Base-by-base conservation (phyloP, 805 yeast genomes). In the Wickerhamomyces rabaulensis region DNA sequence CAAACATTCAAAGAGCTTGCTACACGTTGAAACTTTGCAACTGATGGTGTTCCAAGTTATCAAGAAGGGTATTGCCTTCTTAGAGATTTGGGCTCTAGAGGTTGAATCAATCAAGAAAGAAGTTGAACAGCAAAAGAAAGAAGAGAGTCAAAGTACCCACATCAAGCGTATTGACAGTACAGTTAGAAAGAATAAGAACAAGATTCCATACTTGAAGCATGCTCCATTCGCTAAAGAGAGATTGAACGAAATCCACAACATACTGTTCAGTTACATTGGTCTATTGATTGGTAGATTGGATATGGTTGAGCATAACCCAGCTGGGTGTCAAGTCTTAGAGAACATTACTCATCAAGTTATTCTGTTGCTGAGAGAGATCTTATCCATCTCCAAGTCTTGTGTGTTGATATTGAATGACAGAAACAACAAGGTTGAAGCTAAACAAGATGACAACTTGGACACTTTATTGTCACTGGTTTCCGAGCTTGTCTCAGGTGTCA, bases 231-330 rank as follows among this genome's bases (percentile, higher is more conserved):
- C 88, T 0, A 71, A 76, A 46, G 75, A 71, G 46, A 69, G 95
- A 54, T 67, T 85, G 21, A 75, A 79, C 22, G 91, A 85, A 61
- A 75, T 85, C 37, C 76, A 83, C 54, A 75, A 78, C 23, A 68
- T 82, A 6, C 57, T 84, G 15, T 76, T 77, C 55, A 70, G 78
- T 1, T 86, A 86, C 56, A 68, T 85, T 52, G 82, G 84, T 2
- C 57, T 87, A 52, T 76, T 86, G 9, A 71, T 84, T 15, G 95
- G 95, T n/a, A 67, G 95, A 55, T 65, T 87, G 52, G 94, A 87
- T 61, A 70, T 87, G 63, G 79, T 86, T 31, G 94, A 87, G 58
- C 84, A 82, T 54, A 86, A 85, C 58, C 74, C 80, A 4, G 70
- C 70, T 16, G 92, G 92, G 2, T 81, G 89, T 57, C 84, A 82